Evolutionary conservation across 2,329 filamentous ascomycete genomes (phyloP), one percentile per base, ranked within the genome.

Genomic region (Fusarium drepaniforme): DNA sequence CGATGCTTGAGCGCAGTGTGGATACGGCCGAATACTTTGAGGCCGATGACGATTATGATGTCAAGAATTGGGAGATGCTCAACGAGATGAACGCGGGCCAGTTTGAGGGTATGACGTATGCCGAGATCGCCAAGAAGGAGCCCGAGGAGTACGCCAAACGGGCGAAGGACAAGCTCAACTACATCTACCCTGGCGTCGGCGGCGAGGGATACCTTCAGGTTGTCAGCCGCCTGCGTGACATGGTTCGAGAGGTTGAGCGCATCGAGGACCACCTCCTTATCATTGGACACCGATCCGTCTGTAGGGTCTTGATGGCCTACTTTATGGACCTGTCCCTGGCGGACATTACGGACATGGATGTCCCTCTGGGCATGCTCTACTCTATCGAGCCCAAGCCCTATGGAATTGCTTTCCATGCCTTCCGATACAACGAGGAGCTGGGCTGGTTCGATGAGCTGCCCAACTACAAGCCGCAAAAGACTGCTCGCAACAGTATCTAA

Each of bases 311-410:
- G 70, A 92, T 99, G 84, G 96, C 96, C 1, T 99, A 99, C 84
- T 99, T 99, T 85, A 95, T 97, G 86, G 96, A 97, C 69, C 87
- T 98, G 64, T 95, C 94, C 60, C 89, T 96, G 40, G 93, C 98
- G 74, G 94, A 98, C 80, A 97, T 99, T 71, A 96, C 97, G 15
- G 95, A 98, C 78, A 90, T 99, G 72, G 96, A 98, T 80, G 94
- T 98, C 56, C 97, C 97, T 1, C 87, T 99, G 59, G 97, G 97
- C 21, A 96, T 98, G 88, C 88, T 98, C 9, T 99, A 97, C 83
- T 94, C 95, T 77, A 93, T 99, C 58, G 96, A 99, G 84, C 97
- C 97, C 38, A 98, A 98, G 88, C 97, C 97, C 1, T 99, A 99
- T 77, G 97, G 97, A 16, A 96, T 98, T 68, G 96, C 98, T 71